Base-by-base conservation (phyloP, 1,284 basidiomycete genomes). In the Volvariella surrecta region DNA sequence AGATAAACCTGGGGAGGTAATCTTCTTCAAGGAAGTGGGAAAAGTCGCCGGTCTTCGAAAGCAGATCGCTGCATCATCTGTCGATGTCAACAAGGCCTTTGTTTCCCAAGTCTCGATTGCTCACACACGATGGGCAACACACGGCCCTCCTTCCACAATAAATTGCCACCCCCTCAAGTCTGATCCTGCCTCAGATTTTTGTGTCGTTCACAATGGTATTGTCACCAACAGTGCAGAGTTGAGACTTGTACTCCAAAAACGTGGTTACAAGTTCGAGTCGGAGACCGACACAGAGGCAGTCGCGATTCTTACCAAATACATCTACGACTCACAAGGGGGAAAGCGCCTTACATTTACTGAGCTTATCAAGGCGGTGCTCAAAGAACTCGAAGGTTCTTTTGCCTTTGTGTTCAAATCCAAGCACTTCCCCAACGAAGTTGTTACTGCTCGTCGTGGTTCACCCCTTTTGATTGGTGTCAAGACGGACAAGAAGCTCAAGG, bases 41-140 rank as follows among this genome's bases (percentile, higher is more conserved):
- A 99, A 99, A 68, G 96, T 99, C 50, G 85, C 87, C 40, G 86
- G 88, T 21, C 78, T 99, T 46, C 88, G 92, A 66, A 89, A 96
- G 73, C 83, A 88, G 68, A 95, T 97, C 57, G 81, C 83, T 45
- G 74, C 76, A 51, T 82, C 89, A 13, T 67, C 61, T 50, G 61
- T 94, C 56, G 82, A 98, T 66, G 83, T 90, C 54, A 67, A 73
- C 61, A 94, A 90, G 73, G 76, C 80, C 28, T 89, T 85, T 63
- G 62, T 92, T 47, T 84, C 84, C 42, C 94, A 97, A 67, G 91
- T 93, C 42, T 92, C 91, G 42, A 98, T 99, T 68, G 96, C 95
- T 19, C 96, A 99, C 73, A 99, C 96, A 13, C 91, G 96, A 51
- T 99, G 96, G 96, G 96, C 96, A 2, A 99, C 96, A n/a, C 96